These are phyloP conservation scores for Phytophthora quininea DNA, from an alignment of 352 stramenopile species.

Conservation along the genomic window DNA sequence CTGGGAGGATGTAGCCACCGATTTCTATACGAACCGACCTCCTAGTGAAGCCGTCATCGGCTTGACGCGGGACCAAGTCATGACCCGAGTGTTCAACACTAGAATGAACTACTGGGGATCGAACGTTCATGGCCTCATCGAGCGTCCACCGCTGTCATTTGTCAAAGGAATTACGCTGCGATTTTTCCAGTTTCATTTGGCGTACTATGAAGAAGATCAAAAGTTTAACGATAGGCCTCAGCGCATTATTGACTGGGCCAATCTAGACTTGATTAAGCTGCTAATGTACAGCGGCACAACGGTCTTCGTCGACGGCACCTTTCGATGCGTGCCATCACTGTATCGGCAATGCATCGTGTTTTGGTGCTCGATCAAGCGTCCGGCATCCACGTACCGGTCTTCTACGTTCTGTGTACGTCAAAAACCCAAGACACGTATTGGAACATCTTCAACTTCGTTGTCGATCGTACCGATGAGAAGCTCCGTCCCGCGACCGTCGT, in stretches of 20 bases:
- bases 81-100: not conserved
- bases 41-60: not conserved
- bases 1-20: not conserved
- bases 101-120: not conserved
- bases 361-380: slow-evolving; percentile 12
- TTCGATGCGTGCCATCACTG: slow-evolving; percentile 6
- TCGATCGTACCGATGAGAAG: not conserved
- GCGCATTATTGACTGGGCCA: slow-evolving; percentile 23
- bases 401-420: slow-evolving; percentile 9
- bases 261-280: slow-evolving; percentile 8
- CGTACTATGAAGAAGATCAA: not conserved
- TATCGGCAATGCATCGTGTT: slow-evolving; percentile 18
- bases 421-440: slow-evolving; percentile 7
- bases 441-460: slow-evolving; percentile 9
- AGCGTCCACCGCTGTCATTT: not conserved
- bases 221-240: not conserved
- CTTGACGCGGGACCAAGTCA: not conserved
- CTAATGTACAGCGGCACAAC: slow-evolving; percentile 3
- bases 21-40: not conserved
- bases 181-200: not conserved
- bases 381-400: slow-evolving; percentile 1
- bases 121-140: not conserved
- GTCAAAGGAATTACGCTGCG: not conserved
- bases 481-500: slow-evolving; percentile 4
- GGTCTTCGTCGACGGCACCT: slow-evolving; percentile 33